These are phyloP conservation scores for Myochromella boudieri DNA, from an alignment of 768 basidiomycete species.

Conservation along the genomic window DNA sequence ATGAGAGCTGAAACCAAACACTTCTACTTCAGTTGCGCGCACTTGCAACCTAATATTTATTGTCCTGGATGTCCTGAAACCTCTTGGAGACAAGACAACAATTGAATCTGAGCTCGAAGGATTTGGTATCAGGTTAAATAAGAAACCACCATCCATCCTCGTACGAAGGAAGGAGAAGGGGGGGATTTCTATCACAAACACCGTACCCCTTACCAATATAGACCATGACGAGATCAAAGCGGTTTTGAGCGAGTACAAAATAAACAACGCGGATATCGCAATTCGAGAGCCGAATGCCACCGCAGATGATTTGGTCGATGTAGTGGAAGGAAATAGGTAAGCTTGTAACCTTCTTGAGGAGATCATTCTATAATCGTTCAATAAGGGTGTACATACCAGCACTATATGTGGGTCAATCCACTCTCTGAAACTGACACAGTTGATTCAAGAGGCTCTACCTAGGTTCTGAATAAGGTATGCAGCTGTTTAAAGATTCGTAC, in stretches of 20 bases:
- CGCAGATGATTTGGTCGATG: slow-evolving; percentile 94
- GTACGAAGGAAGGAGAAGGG: slow-evolving; percentile 90
- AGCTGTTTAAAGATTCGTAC: slow-evolving; percentile 1
- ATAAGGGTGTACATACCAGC: slow-evolving; percentile 89
- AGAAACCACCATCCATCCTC: slow-evolving; percentile 83
- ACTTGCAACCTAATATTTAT: slow-evolving; percentile 99
- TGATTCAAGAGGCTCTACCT: slow-evolving; percentile 2
- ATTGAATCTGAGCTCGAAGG: slow-evolving; percentile 94
- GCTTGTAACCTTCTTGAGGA: slow-evolving; percentile 15
- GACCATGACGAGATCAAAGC: slow-evolving; percentile 97
- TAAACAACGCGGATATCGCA: slow-evolving; percentile 87
- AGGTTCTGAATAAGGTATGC: slow-evolving; percentile 83
- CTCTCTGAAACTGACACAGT: neutral
- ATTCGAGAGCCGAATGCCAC: slow-evolving; percentile 93
- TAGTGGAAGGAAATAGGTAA: slow-evolving; percentile 92
- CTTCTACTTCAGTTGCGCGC: slow-evolving; percentile 71
- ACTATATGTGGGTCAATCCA: slow-evolving; percentile 63
- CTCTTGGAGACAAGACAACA: slow-evolving; percentile 91
- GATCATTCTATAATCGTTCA: neutral
- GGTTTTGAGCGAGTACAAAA: slow-evolving; percentile 87
- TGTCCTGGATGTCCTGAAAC: slow-evolving; percentile 96
- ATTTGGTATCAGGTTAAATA: slow-evolving; percentile 97
- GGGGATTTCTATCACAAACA: slow-evolving; percentile 92
- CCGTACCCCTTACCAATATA: slow-evolving; percentile 93
- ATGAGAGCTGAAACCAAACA: slow-evolving; percentile 13